Base-by-base conservation (phyloP, 2,329 filamentous ascomycete genomes). In the Colletotrichum acutatum region DNA sequence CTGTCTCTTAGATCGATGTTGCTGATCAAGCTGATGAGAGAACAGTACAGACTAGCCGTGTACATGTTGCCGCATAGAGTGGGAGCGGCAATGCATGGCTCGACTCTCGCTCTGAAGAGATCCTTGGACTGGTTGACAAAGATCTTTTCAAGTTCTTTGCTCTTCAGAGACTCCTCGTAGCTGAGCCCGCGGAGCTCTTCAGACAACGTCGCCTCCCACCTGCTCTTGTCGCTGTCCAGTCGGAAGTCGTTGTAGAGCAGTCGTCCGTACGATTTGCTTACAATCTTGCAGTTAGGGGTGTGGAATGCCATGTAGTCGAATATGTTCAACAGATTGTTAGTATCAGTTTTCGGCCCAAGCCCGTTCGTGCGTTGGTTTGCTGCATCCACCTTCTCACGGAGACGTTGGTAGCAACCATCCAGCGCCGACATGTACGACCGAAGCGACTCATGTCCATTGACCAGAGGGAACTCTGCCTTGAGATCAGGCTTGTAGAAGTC, bases 401-500 rank as follows among this genome's bases (percentile, higher is more conserved):
- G 93, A 74, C 93, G 92, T 82, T 90, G 90, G 84, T 88, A 90
- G 87, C 95, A 96, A 75, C 92, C 93, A 80, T 96, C 94, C 28
- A 95, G 91, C 61, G 94, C 93, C 85, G 93, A 89, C 76, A 88
- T 93, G 85, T 96, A 96, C 89, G 94, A 96, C 83, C 87, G 92
- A 82, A 95, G 83, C 59, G 94, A 95, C 88, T 91, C 95, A 83
- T 95, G 93, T 72, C 94, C 94, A 78, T 96, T 94, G 68, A 96
- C 94, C 79, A 94, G 91, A 75, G 94, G 94, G 85, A 95, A 96
- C 85, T 96, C 94, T 88, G 92, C 94, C 79, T 93, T 93, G 76
- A 96, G 87, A 83, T 96, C 94, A 79, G 94, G 93, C 91, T 96
- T 96, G 91, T 95, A 96, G 83, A 96, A 96, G 83, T 96, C 94